Base-by-base conservation (phyloP, 495 filamentous ascomycete species). In the Aspergillus steynii region DNA sequence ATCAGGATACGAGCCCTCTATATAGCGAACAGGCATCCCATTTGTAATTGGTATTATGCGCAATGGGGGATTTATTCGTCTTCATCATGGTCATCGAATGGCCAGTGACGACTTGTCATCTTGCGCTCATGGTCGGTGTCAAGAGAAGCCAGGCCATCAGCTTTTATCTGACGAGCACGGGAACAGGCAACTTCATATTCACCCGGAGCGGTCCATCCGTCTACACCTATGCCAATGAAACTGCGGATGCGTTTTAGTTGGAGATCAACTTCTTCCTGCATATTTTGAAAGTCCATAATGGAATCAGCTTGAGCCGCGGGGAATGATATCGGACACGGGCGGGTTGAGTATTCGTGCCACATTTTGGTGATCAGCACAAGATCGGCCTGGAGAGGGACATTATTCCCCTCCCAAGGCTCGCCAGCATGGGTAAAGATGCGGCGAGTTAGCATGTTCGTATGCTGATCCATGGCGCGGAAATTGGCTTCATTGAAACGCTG, bases 401-500 rank as follows among this genome's bases (percentile, higher is more conserved):
- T 60, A 59, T 69, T 63, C 20, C 67, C 67, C 60, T 69, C 65
- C 67, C 67, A 69, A 10, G 67, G 65, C n/a, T 61, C 58, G 37
- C 54, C 42, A 2, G 65, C 57, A 42, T 65, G 67, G 29, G 1
- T 55, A 27, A 61, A 61, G 42, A 49, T 50, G 5, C 59, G 59
- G 27, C 51, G 59, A 12, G 26, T 49, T 27, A 61, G 51, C 52
- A 55, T 61, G 45, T 55, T 61, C 29, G 27, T 55, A 31, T 29
- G 14, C 20, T 55, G 46, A 12, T 49, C 59, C 42, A 61, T 55
- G 45, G 51, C 51, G 59, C 59, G 51, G 52, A 55, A 61, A 29
- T 55, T 51, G 26, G 42, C 28, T 27, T 55, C 52, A 27, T 61
- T 61, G 42, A 60, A 54, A 29, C 34, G 50, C 50, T 54, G 52